A percentile compares a stretch with the other conserved stretches of the same genome.
phyloP scores from a whole-genome alignment of 1,284 basidiomycete genomes.

The Lentinula novae-zelandiae region DNA sequence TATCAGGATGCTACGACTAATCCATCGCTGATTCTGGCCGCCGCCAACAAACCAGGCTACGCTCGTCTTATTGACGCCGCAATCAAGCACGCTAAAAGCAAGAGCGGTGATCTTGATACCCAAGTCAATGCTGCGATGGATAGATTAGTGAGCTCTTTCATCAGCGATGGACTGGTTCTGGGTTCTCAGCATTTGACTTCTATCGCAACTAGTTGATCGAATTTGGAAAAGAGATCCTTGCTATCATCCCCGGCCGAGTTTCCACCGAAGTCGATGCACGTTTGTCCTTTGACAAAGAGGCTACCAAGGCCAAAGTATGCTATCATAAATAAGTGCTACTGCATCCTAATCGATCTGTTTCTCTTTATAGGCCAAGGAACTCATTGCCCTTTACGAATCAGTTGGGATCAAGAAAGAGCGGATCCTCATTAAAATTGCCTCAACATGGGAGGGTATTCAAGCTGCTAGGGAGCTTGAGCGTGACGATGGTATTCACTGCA shows the following conservation, averaged over 20 bases:
- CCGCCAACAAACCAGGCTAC: slow-evolving; percentile 89
- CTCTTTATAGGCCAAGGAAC: slow-evolving; percentile 71
- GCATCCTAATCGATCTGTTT: not conserved
- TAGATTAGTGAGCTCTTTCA: slow-evolving; percentile 62
- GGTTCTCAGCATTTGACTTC: not conserved
- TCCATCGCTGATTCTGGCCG: slow-evolving; percentile 90
- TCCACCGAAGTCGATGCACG: slow-evolving; percentile 99
- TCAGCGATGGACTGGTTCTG: not conserved
- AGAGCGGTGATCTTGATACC: slow-evolving; percentile 70
- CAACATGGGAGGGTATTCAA: slow-evolving; percentile 99
- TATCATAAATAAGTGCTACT: not conserved
- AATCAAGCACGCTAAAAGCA: slow-evolving; percentile 77
- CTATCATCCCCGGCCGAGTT: slow-evolving; percentile 96
- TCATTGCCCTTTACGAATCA: slow-evolving; percentile 93
- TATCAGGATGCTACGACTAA: slow-evolving; percentile 89
- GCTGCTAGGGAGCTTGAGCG: slow-evolving; percentile 94
- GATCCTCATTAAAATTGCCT: slow-evolving; percentile 98
- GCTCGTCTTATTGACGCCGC: slow-evolving; percentile 82
- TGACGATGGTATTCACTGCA: slow-evolving; percentile 95
- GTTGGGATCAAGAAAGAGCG: slow-evolving; percentile 91
- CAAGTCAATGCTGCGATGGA: slow-evolving; percentile 82
- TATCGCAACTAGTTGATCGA: slow-evolving; percentile 71
- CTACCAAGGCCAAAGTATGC: slow-evolving; percentile 79
- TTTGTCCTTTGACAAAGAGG: slow-evolving; percentile 94
- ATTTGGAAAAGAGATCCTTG: slow-evolving; percentile 94